Base-by-base conservation (phyloP, 306 rosid species). In the Parietaria judaica region DNA sequence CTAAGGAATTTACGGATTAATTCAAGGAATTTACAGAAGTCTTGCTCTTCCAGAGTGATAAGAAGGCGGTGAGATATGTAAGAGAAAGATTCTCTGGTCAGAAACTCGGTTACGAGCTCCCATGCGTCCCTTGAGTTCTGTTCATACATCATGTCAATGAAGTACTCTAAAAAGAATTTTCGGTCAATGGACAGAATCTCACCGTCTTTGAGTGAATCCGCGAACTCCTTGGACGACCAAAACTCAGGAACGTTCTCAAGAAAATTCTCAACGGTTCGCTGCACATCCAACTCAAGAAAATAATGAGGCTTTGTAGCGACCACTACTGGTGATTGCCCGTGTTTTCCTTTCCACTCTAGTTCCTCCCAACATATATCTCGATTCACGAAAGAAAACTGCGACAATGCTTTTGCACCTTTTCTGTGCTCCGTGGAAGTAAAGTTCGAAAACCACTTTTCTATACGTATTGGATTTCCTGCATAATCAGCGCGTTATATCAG, bases 271-370 rank as follows among this genome's bases (percentile, higher is more conserved):
- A 91, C 80, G 1, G 98, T 91, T 68, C 7, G 76, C 67, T 78
- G 74, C 51, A 88, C 72, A 37, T 91, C 96, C 84, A 91, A 78
- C 72, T 88, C 90, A 31, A 83, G 96, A 80, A 91, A 85, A 70
- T 88, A 88, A 75, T 88, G 95, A 68, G 96, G 98, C 75, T 91
- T 91, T 0, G 98, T 91, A 12, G 98, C 96, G 76, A 91, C 96
- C 76, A 91, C 77, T 31, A 95, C 98, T 1, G 96, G 98, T 14
- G 98, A 88, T 58, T 88, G 98, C 69, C 98, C 98, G 72, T 91
- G 98, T 68, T 83, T 88, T 66, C 98, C 98, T 69, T 84, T 85
- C 98, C 95, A 85, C 87, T 87, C 95, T 58, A 88, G 84, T 79
- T 91, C 98, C 74, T 88, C 96, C 96, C 98, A 91, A 74, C 92